A percentile compares a stretch with the other conserved stretches of the same genome.
Conservation (phyloP, 495 filamentous ascomycete species). For the Podospora comata region DNA sequence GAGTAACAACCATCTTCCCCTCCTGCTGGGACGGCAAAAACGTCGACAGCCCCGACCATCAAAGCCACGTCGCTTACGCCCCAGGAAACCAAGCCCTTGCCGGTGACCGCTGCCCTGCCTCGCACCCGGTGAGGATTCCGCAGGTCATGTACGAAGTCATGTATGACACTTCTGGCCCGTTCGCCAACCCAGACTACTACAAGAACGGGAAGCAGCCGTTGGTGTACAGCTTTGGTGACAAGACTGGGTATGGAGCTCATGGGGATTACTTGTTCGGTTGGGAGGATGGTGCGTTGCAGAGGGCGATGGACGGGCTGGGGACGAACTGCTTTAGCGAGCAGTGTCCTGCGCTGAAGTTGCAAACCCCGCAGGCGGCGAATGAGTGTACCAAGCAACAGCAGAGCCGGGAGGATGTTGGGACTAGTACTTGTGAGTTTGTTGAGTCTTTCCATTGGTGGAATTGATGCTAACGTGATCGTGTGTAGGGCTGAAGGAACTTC, state of each 20-base stretch:
- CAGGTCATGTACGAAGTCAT: slow-evolving; percentile 48
- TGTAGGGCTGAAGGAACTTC: slow-evolving; percentile 8
- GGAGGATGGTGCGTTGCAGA: slow-evolving; percentile 41
- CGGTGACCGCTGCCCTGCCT: slow-evolving; percentile 37
- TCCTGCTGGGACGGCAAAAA: slow-evolving; percentile 75
- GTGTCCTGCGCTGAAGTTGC: slow-evolving; percentile 3
- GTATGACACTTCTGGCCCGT: slow-evolving; percentile 30
- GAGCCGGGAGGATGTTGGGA: slow-evolving; percentile 4
- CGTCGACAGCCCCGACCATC: slow-evolving; percentile 57
- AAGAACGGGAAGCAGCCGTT: slow-evolving; percentile 40
- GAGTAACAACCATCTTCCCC: slow-evolving; percentile 44
- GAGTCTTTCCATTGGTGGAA: background rate
- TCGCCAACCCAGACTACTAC: slow-evolving; percentile 35
- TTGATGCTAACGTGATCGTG: background rate
- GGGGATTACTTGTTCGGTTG: slow-evolving; percentile 47
- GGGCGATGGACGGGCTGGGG: slow-evolving; percentile 36
- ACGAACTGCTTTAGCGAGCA: slow-evolving; percentile 10
- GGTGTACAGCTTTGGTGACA: slow-evolving; percentile 41
- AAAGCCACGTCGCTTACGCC: slow-evolving; percentile 60
- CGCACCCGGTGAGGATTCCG: slow-evolving; percentile 42
- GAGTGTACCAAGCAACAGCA: slow-evolving; percentile 9
- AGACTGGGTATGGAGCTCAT: slow-evolving; percentile 40
- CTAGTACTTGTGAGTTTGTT: background rate
- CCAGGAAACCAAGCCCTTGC: slow-evolving; percentile 51
- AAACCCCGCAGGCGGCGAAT: slow-evolving; percentile 2